phyloP scores from a whole-genome alignment of 805 yeast species.

The Lipomyces japonicus region DNA sequence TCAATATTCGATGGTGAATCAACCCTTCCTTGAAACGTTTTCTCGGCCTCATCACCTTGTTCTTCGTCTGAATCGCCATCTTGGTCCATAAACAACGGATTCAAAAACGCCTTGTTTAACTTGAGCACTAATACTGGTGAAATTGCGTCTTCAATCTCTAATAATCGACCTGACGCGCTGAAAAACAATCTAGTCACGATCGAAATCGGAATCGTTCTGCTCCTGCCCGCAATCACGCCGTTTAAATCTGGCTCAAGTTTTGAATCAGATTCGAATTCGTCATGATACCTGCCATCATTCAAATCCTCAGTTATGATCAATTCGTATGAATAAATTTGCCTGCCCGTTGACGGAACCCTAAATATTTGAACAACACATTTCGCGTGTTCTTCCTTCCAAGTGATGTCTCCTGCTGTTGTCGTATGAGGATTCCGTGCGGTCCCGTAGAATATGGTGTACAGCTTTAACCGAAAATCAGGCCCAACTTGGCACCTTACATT shows the following conservation, averaged over 20 bases:
- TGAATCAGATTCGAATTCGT: constrained; percentile 46
- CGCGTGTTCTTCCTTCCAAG: constrained; percentile 73
- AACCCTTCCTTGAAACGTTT: constrained; percentile 1
- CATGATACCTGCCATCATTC: constrained; percentile 71
- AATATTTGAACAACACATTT: constrained; percentile 48
- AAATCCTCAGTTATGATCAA: constrained; percentile 54
- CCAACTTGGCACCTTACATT: constrained; percentile 47
- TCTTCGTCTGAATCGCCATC: constrained; percentile 44
- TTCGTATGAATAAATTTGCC: constrained; percentile 41
- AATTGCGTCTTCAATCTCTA: constrained; percentile 57
- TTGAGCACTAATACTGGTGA: constrained; percentile 68
- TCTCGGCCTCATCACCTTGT: constrained; percentile 32
- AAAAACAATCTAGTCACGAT: constrained; percentile 55
- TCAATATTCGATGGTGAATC: constrained; percentile 26
- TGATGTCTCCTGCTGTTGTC: constrained; percentile 45
- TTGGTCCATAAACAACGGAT: constrained; percentile 19
- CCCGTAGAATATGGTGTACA: constrained; percentile 53
- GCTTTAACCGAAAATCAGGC: constrained; percentile 53
- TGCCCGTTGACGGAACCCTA: constrained; percentile 30
- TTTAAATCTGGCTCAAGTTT: constrained; percentile 32
- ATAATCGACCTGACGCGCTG: constrained; percentile 63
- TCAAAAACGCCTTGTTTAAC: constrained; percentile 34
- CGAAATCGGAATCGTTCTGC: constrained; percentile 40
- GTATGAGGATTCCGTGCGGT: constrained; percentile 47
- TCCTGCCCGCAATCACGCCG: constrained; percentile 27